phyloP scores from a whole-genome alignment of 1,284 basidiomycete species.

The Fomitopsis betulina region DNA sequence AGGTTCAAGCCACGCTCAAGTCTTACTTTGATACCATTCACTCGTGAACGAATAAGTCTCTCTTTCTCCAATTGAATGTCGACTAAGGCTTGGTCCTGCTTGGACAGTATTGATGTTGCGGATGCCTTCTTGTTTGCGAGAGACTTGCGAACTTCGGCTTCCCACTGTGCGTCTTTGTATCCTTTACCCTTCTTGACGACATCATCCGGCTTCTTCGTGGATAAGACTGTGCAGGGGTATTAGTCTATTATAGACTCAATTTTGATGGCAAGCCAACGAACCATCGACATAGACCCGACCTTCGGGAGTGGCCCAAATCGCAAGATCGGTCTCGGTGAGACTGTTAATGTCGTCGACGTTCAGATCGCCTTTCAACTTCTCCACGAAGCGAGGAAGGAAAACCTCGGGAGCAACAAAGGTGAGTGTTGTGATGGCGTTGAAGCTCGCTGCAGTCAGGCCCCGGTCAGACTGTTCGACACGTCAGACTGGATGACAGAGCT shows the following conservation, averaged over 20 bases:
- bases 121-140: conserved; percentile 69
- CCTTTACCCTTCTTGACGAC: conserved; percentile 76
- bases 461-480: not conserved
- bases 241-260: not conserved
- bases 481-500: not conserved
- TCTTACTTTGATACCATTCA: conserved; percentile 48
- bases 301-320: conserved; percentile 81
- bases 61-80: conserved; percentile 82
- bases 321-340: conserved; percentile 71
- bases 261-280: conserved; percentile 27
- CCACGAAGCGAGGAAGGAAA: conserved; percentile 67
- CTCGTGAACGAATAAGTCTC: conserved; percentile 54
- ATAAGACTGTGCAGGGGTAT: conserved; percentile 45
- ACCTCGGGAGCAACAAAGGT: conserved; percentile 72
- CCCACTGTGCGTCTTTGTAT: conserved; percentile 88
- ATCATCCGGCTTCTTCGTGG: conserved; percentile 49
- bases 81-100: conserved; percentile 79
- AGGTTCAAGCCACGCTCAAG: conserved; percentile 68
- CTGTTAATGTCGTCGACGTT: conserved; percentile 51
- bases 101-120: conserved; percentile 57
- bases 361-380: conserved; percentile 63
- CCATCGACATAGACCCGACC: conserved; percentile 80
- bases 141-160: conserved; percentile 84
- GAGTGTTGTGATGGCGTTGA: conserved; percentile 72
- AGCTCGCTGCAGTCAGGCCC: conserved; percentile 62